Base-by-base conservation (phyloP, 352 stramenopile species). In the Aphanomyces astaci region DNA sequence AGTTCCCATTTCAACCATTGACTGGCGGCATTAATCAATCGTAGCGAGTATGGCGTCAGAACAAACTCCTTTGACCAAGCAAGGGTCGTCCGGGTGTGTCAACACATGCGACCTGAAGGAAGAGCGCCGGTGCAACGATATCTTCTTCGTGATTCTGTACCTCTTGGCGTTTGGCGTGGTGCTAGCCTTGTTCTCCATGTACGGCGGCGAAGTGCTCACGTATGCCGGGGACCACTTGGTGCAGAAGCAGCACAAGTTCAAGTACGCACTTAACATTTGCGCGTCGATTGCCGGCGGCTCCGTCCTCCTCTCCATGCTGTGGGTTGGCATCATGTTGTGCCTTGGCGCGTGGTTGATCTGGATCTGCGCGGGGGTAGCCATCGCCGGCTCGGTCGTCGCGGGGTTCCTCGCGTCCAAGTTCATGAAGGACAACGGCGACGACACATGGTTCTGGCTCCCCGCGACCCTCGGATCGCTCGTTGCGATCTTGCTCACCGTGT, bases 261-360 rank as follows among this genome's bases (percentile, higher is more conserved):
- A 82, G 73, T 84, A 82, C 62, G 78, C 78, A 46, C 45, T 78
- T 53, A 73, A 74, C 54, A 82, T 84, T 72, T 77, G 73, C 66
- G 78, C 74, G 13, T 68, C 54, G 31, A 80, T 84, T 71, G 74
- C 74, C 22, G 78, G 66, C 33, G 76, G 78, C 45, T 63, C 76
- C 3, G 69, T 81, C 5, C 22, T 78, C 2, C 67, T 69, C 19
- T 82, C 78, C 2, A 36, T 82, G 25, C 9, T 80, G 24, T 85
- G 78, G 78, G 82, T 75, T 24, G 51, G 75, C 45, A 62, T 81
- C 70, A 85, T 85, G 78, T 73, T 85, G 32, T 54, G 78, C 67
- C 76, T 74, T 39, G 76, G 78, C 64, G 79, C 79, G 72, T 77
- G 78, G 75, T 78, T 91, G 66, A 88, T 91, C 33, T 85, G 78